Base-by-base conservation (phyloP, 2,329 filamentous ascomycete genomes). In the Colletotrichum paranaense region DNA sequence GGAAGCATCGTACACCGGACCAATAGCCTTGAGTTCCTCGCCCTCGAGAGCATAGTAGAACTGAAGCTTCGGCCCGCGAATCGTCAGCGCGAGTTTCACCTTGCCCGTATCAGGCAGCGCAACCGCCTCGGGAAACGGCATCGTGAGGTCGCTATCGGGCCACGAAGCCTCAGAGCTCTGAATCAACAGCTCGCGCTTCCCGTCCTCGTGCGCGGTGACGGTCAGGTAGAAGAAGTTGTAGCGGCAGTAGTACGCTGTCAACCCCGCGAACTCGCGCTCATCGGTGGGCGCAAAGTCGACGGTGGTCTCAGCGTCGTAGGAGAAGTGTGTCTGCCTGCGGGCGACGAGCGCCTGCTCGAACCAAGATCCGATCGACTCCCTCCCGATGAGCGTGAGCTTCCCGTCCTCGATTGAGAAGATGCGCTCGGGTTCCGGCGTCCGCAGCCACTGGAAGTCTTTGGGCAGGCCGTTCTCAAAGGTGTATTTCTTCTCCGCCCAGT, bases 181-280 rank as follows among this genome's bases (percentile, higher is more conserved):
- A 68, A 92, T 86, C 19, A 90, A 84, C 8, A 92, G 82, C 78
- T 92, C 90, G 11, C 90, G 85, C 74, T 87, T 82, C 1, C 89
- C 89, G 67, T 90, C 86, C 0, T 86, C 81, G 76, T 89, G 81
- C 0, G 89, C 89, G 3, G 89, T 89, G 2, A 92, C 87, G 0
- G 88, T 86, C 6, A 92, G 83, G 76, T 92, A 92, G 82, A 91
- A 92, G 80, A 91, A 92, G 80, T 92, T 92, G 81, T 84, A 92
- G 4, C 90, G 88, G 77, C 87, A 89, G 81, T 92, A 92, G 79
- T 92, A 92, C 0, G 89, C 88, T 14, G 88, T 88, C 8, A 92
- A 81, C 0, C 90, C 90, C 0, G 90, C 90, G 72, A 90, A 92
- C 75, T 91, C 86, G 12, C 90, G 84, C 82, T 91, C 89, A 76